Conservation (phyloP, 2,329 filamentous ascomycete species). For the Escovopsis sp. region DNA sequence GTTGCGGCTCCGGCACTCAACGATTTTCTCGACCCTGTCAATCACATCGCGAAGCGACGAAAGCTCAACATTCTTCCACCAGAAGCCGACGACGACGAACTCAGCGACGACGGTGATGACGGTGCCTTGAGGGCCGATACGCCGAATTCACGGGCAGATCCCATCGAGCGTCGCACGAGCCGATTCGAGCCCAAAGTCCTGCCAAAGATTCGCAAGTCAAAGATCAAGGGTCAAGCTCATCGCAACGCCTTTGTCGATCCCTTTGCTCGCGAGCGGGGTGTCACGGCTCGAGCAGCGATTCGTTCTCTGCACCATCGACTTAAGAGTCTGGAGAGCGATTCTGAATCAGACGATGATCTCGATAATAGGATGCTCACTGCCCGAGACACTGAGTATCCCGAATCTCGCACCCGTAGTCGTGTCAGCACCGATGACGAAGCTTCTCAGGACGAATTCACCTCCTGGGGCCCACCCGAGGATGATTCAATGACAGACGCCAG, state of each 20-base stretch:
- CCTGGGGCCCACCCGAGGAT: conserved; percentile 39
- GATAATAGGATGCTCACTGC: conserved; percentile 42
- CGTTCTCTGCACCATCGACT: conserved; percentile 68
- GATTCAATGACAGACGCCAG: conserved; percentile 61
- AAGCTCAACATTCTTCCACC: conserved; percentile 65
- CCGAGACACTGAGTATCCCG: conserved; percentile 71
- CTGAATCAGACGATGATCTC: conserved; percentile 78
- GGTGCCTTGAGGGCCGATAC: conserved; percentile 51
- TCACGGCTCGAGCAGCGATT: conserved; percentile 44
- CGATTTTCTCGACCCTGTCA: conserved; percentile 67
- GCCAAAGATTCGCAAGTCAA: conserved; percentile 60
- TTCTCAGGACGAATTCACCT: conserved; percentile 33
- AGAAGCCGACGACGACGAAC: conserved; percentile 39
- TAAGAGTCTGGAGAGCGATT: conserved; percentile 47
- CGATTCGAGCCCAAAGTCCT: conserved; percentile 45
- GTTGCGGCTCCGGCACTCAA: conserved; percentile 71
- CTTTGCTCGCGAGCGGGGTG: conserved; percentile 48
- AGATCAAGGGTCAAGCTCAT: conserved; percentile 37
- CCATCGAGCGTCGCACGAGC: conserved; percentile 44
- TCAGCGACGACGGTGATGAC: conserved; percentile 40
- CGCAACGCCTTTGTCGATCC: conserved; percentile 53
- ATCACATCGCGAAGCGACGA: conserved; percentile 65
- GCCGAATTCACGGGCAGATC: conserved; percentile 47
- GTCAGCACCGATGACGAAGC: conserved; percentile 47
- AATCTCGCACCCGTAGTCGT: conserved; percentile 68